These are phyloP conservation scores for Bjerkandera adusta DNA, from an alignment of 1,284 basidiomycete species.

Conservation along the genomic window DNA sequence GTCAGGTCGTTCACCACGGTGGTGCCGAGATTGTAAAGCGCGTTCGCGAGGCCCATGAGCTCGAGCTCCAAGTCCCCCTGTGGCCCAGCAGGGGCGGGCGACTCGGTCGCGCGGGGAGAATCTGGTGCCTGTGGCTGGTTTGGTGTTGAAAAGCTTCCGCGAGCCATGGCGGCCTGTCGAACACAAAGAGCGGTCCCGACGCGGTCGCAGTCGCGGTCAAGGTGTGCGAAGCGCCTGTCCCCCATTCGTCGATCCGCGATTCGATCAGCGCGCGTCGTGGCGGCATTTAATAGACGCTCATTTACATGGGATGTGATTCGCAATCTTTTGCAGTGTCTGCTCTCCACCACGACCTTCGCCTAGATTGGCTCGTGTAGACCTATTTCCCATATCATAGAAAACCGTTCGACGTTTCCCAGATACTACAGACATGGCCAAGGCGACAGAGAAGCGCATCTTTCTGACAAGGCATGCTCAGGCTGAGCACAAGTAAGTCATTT, in stretches of 20 bases:
- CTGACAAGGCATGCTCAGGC: conserved; percentile 32
- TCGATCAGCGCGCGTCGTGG: too few relatives aligned
- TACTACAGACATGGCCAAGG: conserved; percentile 21
- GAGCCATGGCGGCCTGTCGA: conserved; percentile 12
- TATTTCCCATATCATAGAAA: neutral
- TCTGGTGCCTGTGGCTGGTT: conserved; percentile 51
- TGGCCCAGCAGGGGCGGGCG: conserved; percentile 60
- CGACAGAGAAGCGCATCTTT: conserved; percentile 30
- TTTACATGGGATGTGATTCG: too few relatives aligned
- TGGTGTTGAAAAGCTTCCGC: conserved; percentile 3
- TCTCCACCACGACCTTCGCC: too few relatives aligned
- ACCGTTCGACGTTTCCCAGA: neutral
- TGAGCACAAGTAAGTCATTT: conserved; percentile 30
- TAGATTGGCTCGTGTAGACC: too few relatives aligned
- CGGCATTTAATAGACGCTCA: too few relatives aligned
- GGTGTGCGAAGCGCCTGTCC: too few relatives aligned
- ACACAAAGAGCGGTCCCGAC: too few relatives aligned
- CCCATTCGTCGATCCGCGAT: too few relatives aligned
- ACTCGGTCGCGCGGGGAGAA: conserved; percentile 68
- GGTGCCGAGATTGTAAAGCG: conserved; percentile 73
- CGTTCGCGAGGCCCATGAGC: conserved; percentile 67
- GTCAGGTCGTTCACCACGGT: conserved; percentile 77
- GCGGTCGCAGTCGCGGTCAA: too few relatives aligned
- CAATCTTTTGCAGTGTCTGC: too few relatives aligned
- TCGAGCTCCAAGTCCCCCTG: conserved; percentile 79